Evolutionary conservation across 495 filamentous ascomycete genomes (phyloP).

Genomic region (Lasiosphaeris hirsuta): DNA sequence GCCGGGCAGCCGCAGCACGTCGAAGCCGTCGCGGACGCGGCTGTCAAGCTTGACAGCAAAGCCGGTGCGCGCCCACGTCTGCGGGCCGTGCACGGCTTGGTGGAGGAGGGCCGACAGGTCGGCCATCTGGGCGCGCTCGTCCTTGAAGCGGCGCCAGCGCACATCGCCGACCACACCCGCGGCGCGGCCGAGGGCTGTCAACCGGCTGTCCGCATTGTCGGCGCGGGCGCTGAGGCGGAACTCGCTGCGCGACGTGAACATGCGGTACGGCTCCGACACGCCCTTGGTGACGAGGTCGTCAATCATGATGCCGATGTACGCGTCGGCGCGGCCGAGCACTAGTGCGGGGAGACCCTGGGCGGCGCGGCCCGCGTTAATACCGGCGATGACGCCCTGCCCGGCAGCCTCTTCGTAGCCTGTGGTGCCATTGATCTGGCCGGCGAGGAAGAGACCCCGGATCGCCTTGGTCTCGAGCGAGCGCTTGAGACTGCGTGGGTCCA

Average conservation of each 20-base stretch:
- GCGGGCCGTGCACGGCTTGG: slow-evolving; percentile 49
- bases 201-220: slow-evolving; percentile 88
- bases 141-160: slow-evolving; percentile 69
- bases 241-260: slow-evolving; percentile 96
- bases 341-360: slow-evolving; percentile 62
- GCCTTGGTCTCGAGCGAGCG: slow-evolving; percentile 90
- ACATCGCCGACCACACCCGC: slow-evolving; percentile 75
- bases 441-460: slow-evolving; percentile 85
- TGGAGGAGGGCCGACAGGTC: slow-evolving; percentile 60
- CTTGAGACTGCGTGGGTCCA: slow-evolving; percentile 84
- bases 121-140: slow-evolving; percentile 58
- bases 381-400: slow-evolving; percentile 88
- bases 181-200: slow-evolving; percentile 72
- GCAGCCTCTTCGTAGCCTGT: slow-evolving; percentile 98
- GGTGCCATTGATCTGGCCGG: slow-evolving; percentile 97
- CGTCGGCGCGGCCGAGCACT: slow-evolving; percentile 75
- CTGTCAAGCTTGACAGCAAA: slow-evolving; percentile 62
- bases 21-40: slow-evolving; percentile 62
- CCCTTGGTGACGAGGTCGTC: slow-evolving; percentile 98
- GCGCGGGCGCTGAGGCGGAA: slow-evolving; percentile 88
- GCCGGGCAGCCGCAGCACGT: slow-evolving; percentile 64
- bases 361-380: slow-evolving; percentile 85
- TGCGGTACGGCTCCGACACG: slow-evolving; percentile 93
- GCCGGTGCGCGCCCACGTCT: slow-evolving; percentile 65
- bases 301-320: slow-evolving; percentile 98